A percentile compares a stretch with the other conserved stretches of the same genome.
Evolutionary conservation across 305 asterid genomes (phyloP).

Genomic region (Fraxinus nigra): DNA sequence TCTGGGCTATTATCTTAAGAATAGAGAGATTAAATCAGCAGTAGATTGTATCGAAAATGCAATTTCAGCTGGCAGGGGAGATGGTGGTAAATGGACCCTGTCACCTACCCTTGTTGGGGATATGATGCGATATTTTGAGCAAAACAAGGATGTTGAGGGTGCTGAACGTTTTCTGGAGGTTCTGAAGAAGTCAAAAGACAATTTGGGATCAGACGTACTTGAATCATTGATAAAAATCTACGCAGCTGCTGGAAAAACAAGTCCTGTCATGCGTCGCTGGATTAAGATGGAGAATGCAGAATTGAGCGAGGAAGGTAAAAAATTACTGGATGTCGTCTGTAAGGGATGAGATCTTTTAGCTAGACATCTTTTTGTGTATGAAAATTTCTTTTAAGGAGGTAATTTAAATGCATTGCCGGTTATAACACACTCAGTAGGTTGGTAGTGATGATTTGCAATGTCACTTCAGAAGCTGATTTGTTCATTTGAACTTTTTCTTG

Average conservation of each 20-base stretch:
- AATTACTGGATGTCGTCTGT: slow-evolving; percentile 52
- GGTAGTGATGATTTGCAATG: slow-evolving; percentile 3
- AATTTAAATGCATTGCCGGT: background rate
- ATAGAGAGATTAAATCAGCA: slow-evolving; percentile 52
- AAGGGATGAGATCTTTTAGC: slow-evolving; percentile 35
- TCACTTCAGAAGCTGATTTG: slow-evolving; percentile 10
- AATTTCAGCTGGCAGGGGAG: slow-evolving; percentile 55
- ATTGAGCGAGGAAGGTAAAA: slow-evolving; percentile 66
- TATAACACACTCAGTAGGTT: background rate
- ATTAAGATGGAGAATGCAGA: slow-evolving; percentile 84
- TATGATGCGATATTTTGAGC: slow-evolving; percentile 63
- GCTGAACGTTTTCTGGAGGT: slow-evolving; percentile 62
- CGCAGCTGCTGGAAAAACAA: slow-evolving; percentile 67
- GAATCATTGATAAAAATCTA: slow-evolving; percentile 72
- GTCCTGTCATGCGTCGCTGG: slow-evolving; percentile 55
- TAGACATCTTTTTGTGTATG: background rate
- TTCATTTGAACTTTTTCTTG: slow-evolving; percentile 12
- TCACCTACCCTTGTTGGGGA: slow-evolving; percentile 37
- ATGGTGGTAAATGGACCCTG: slow-evolving; percentile 64
- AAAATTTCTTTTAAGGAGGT: background rate
- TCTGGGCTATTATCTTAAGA: slow-evolving; percentile 61
- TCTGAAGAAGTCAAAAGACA: slow-evolving; percentile 50
- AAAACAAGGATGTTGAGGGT: slow-evolving; percentile 58
- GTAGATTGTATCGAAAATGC: slow-evolving; percentile 58
- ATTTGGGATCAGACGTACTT: slow-evolving; percentile 43